phyloP scores from a whole-genome alignment of 805 yeast genomes.

The Lipomyces oligophaga region DNA sequence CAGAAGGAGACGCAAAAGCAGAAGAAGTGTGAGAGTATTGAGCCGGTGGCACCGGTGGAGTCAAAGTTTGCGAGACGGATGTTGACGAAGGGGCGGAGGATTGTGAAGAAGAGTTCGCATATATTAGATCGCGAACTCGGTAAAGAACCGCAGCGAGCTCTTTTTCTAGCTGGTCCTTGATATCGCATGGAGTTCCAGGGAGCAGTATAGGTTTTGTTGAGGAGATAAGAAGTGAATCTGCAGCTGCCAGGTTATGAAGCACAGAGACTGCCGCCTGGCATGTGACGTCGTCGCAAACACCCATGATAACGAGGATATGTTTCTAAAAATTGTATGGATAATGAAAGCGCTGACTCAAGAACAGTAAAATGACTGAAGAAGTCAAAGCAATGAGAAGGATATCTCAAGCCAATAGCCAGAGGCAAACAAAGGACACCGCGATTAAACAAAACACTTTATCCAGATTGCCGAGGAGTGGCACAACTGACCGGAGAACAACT shows the following conservation, averaged over 20 bases:
- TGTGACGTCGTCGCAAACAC: slow-evolving; percentile 28
- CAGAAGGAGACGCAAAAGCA: neutral
- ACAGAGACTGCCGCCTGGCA: slow-evolving; percentile 29
- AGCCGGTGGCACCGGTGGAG: neutral
- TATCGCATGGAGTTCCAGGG: slow-evolving; percentile 28
- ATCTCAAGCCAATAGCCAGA: too few relatives aligned
- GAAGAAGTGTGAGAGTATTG: neutral
- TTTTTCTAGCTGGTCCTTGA: slow-evolving; percentile 28
- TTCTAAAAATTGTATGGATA: too few relatives aligned
- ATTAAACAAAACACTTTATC: too few relatives aligned
- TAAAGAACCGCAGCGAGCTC: slow-evolving; percentile 27
- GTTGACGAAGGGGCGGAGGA: neutral
- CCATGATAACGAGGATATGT: slow-evolving; percentile 13
- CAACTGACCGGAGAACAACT: too few relatives aligned
- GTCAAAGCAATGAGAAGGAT: too few relatives aligned
- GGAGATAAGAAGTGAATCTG: slow-evolving; percentile 24
- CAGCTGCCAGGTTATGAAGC: slow-evolving; percentile 28
- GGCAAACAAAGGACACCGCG: too few relatives aligned
- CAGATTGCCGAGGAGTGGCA: too few relatives aligned
- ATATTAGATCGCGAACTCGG: slow-evolving; percentile 24
- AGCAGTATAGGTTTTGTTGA: slow-evolving; percentile 27
- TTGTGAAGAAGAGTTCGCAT: slow-evolving; percentile 7
- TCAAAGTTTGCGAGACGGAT: too few relatives aligned
- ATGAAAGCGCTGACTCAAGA: too few relatives aligned
- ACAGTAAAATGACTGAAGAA: too few relatives aligned